Conservation (phyloP, 2,329 filamentous ascomycete genomes). For the Curvularia spicifera region DNA sequence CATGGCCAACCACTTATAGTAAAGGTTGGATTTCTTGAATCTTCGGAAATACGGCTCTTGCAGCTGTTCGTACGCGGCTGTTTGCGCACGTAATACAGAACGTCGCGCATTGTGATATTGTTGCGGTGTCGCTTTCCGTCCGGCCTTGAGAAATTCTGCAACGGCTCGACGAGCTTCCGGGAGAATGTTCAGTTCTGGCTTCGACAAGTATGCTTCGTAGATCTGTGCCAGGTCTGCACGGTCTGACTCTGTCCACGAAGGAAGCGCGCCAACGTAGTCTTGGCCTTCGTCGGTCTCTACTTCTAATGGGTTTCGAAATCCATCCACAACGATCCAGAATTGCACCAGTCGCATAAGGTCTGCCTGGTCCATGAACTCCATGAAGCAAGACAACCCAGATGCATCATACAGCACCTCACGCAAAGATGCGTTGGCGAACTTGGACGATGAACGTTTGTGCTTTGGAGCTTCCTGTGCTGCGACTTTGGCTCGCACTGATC, state of each 20-base stretch:
- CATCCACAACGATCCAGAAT: constrained; percentile 98
- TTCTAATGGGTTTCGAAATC: constrained; percentile 91
- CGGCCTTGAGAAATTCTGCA: constrained; percentile 77
- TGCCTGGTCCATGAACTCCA: constrained; percentile 99
- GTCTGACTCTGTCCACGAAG: constrained; percentile 82
- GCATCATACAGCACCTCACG: constrained; percentile 88
- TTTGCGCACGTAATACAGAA: constrained; percentile 82
- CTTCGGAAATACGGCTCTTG: constrained; percentile 78
- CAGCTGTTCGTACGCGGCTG: constrained; percentile 82
- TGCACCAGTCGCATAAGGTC: constrained; percentile 87
- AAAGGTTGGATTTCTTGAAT: constrained; percentile 92
- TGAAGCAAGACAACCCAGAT: constrained; percentile 94
- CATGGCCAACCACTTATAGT: constrained; percentile 92
- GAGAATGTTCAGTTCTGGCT: constrained; percentile 79
- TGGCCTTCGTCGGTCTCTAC: constrained; percentile 73
- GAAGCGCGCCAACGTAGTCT: constrained; percentile 56
- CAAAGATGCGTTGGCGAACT: constrained; percentile 75
- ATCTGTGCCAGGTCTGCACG: constrained; percentile 89
- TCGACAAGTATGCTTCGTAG: constrained; percentile 84
- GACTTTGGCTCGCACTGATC: constrained; percentile 54
- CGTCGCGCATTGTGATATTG: constrained; percentile 85
- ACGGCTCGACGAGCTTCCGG: constrained; percentile 73
- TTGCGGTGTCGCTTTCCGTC: constrained; percentile 73
- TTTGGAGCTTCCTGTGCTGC: constrained; percentile 50
- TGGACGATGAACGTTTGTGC: constrained; percentile 59